Percentiles rank a stretch among this genome's conserved stretches.
phyloP scores from a whole-genome alignment of 2,329 filamentous ascomycete genomes.

The Cladorrhinum sp. region DNA sequence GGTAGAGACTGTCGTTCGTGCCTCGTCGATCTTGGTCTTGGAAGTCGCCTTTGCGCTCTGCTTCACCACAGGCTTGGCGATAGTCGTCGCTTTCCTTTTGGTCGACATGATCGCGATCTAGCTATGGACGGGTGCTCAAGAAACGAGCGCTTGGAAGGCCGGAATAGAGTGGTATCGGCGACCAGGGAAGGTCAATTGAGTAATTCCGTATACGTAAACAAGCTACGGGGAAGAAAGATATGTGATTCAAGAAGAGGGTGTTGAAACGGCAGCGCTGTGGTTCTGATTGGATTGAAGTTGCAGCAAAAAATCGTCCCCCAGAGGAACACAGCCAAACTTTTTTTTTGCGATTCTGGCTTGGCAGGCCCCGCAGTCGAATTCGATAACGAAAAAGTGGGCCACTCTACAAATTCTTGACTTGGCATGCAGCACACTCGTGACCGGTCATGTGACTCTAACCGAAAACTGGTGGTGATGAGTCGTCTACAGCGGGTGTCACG shows the following conservation, averaged over 20 bases:
- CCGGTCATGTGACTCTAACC: slow-evolving; percentile 11
- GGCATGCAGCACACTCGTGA: slow-evolving; percentile 1
- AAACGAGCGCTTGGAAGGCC: no score
- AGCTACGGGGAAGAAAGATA: background rate
- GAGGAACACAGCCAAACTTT: slow-evolving; percentile 27
- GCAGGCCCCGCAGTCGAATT: slow-evolving; percentile 9
- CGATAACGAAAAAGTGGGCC: background rate
- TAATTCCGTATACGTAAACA: background rate
- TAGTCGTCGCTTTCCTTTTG: slow-evolving; percentile 58
- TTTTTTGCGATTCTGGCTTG: slow-evolving; percentile 19
- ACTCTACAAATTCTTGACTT: background rate
- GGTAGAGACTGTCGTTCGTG: slow-evolving; percentile 51
- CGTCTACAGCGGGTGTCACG: background rate
- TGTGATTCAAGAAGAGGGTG: background rate
- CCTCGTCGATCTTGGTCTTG: slow-evolving; percentile 56
- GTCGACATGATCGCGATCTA: slow-evolving; percentile 47
- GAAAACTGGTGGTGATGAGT: slow-evolving; percentile 9
- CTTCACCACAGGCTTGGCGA: slow-evolving; percentile 55
- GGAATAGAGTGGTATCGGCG: background rate
- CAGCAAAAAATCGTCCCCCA: slow-evolving; percentile 21
- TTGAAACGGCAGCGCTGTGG: background rate
- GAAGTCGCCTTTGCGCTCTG: slow-evolving; percentile 49
- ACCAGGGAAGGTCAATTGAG: background rate
- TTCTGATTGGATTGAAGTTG: background rate
- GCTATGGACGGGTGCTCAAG: no score